Conservation (phyloP, 1,284 basidiomycete genomes). For the Fomitopsis palustris region DNA sequence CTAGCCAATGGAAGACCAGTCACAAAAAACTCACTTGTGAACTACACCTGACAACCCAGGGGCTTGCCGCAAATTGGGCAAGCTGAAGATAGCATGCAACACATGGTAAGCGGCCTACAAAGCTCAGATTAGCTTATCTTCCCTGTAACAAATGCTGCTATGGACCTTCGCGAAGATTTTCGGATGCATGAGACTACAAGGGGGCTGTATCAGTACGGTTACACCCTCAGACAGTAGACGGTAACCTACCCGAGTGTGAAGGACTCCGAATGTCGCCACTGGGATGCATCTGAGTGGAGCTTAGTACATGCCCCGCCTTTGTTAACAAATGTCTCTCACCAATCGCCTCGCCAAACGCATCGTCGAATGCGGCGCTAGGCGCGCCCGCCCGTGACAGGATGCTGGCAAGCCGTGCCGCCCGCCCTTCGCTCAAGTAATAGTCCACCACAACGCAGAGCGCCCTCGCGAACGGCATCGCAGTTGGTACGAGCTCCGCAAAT, state of each 20-base stretch:
- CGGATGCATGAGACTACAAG: constrained; percentile 7
- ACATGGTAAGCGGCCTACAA: constrained; percentile 38
- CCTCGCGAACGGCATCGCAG: constrained; percentile 30
- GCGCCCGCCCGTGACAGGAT: neutral
- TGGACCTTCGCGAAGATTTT: constrained; percentile 42
- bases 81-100: constrained; percentile 45
- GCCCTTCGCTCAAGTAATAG: constrained; percentile 52
- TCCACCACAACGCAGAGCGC: constrained; percentile 57
- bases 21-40: constrained; percentile 22
- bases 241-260: neutral
- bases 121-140: neutral
- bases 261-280: neutral
- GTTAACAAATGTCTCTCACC: neutral
- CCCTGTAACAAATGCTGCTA: too few species aligned
- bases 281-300: neutral
- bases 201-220: neutral
- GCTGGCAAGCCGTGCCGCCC: constrained; percentile 36
- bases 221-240: neutral
- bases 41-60: constrained; percentile 44
- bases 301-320: too few species aligned
- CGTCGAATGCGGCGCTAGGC: neutral
- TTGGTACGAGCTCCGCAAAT: constrained; percentile 47
- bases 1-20: neutral
- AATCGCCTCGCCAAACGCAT: neutral
- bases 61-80: constrained; percentile 43